phyloP scores from a whole-genome alignment of 2,329 filamentous ascomycete genomes.

The Aspergillus puulaauensis region DNA sequence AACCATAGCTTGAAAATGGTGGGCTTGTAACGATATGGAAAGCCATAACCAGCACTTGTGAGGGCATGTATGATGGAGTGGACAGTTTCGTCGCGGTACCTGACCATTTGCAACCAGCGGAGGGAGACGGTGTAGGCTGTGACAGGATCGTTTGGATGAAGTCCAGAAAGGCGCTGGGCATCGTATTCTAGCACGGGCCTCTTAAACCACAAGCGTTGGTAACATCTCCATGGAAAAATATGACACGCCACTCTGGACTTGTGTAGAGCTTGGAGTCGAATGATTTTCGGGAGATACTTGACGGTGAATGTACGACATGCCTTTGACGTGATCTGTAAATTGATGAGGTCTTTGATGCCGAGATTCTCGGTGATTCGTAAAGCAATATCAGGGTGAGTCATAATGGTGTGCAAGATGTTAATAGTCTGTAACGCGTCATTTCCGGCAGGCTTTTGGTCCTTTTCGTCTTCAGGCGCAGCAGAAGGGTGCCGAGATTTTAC shows the following conservation, averaged over 20 bases:
- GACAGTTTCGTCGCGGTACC: slow-evolving; percentile 56
- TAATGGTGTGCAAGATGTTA: slow-evolving; percentile 15
- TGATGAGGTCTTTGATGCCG: slow-evolving; percentile 56
- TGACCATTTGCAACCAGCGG: slow-evolving; percentile 67
- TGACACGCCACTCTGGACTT: slow-evolving; percentile 19
- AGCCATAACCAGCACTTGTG: slow-evolving; percentile 56
- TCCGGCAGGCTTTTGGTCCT: no score
- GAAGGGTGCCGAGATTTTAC: neutral
- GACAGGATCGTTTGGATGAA: slow-evolving; percentile 20
- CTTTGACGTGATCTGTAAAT: slow-evolving; percentile 64
- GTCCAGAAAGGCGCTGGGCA: neutral
- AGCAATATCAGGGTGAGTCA: slow-evolving; percentile 48
- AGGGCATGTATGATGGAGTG: slow-evolving; percentile 64
- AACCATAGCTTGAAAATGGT: slow-evolving; percentile 70
- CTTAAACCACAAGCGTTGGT: slow-evolving; percentile 52
- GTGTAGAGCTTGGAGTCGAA: slow-evolving; percentile 50
- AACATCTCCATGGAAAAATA: slow-evolving; percentile 61
- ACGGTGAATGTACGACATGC: slow-evolving; percentile 63
- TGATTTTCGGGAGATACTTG: slow-evolving; percentile 57
- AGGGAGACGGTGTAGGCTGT: slow-evolving; percentile 57
- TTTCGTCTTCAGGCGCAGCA: no score
- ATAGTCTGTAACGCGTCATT: neutral
- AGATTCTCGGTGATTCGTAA: slow-evolving; percentile 58
- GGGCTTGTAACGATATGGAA: slow-evolving; percentile 50
- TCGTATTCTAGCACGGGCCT: neutral